Base-by-base conservation (phyloP, 2,329 filamentous ascomycete genomes). In the Sporothrix globosa region DNA sequence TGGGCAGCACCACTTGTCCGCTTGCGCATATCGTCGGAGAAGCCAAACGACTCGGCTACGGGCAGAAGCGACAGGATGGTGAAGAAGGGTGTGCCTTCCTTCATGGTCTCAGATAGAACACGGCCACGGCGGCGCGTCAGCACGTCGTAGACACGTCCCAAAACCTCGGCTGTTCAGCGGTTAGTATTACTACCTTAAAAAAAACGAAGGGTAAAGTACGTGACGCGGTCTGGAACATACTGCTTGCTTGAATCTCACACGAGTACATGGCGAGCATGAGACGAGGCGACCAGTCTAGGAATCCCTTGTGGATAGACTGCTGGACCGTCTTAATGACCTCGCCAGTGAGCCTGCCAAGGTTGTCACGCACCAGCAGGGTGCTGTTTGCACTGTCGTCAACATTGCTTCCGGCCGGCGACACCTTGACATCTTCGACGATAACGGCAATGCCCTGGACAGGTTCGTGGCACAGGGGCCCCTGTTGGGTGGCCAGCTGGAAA, bases 261-360 rank as follows among this genome's bases (percentile, higher is more conserved):
- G 89, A 93, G 83, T 99, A 99, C 93, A 98, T 98, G 67, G 96
- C 96, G 58, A 99, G 88, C 82, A 98, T 88, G 75, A 99, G 87
- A n/a, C 96, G 90, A 0, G 96, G 92, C 52, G 91, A 95, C 96
- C 96, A 99, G 83, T 98, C 96, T 21, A 97, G 84, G 83, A 98
- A 97, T 27, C 90, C 95, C 73, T 90, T 85, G 67, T 90, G 88
- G 72, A 99, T 93, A n/a, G 90, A 87, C 60, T 92, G 89, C 75
- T 95, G 92, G 21, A 95, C 90, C 0, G 92, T 91, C 79, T 93
- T 93, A 82, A 99, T 97, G 58, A 97, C 88, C 81, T 98, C 96
- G 73, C 96, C 93, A 0, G 94, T 98, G 0, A 98, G 83, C 2
- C 94, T 91, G 75, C 92, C 91, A 19, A 93, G 83, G 68, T 87